Conservation (phyloP, 257 asterid genomes). For the Scutellaria barbata region DNA sequence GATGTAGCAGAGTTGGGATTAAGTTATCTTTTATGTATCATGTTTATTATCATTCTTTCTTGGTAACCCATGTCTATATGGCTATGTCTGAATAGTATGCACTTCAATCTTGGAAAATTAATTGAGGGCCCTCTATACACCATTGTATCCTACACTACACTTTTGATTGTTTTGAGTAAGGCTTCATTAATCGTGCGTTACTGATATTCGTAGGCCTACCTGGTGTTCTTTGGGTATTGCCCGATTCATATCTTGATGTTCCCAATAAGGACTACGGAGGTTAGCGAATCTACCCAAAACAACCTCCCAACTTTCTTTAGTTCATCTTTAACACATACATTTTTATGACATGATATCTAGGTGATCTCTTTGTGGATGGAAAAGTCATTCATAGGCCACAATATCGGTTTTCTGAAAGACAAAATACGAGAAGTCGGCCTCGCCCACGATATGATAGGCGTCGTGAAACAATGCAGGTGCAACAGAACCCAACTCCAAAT, state of each 20-base stretch:
- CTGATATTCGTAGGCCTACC: slow-evolving; percentile 52
- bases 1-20: slow-evolving; percentile 1
- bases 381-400: slow-evolving; percentile 85
- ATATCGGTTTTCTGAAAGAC: slow-evolving; percentile 59
- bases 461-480: slow-evolving; percentile 76
- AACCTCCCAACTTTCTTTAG: background rate
- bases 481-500: background rate
- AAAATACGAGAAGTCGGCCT: slow-evolving; percentile 54
- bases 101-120: background rate
- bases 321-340: slow-evolving; percentile 18
- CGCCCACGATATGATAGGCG: slow-evolving; percentile 88
- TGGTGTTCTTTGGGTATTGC: slow-evolving; percentile 85
- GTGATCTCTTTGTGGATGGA: slow-evolving; percentile 77
- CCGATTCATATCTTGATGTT: slow-evolving; percentile 88
- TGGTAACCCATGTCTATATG: background rate
- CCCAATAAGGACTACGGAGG: slow-evolving; percentile 92
- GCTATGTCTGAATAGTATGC: background rate
- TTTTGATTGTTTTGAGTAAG: background rate
- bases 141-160: background rate
- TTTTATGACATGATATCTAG: slow-evolving; percentile 42
- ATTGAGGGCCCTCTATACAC: background rate
- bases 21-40: background rate
- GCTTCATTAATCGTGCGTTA: slow-evolving; percentile 30
- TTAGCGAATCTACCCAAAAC: slow-evolving; percentile 34
- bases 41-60: background rate